Conservation (phyloP, 208 protist genomes). For the Trypanosoma caninum region DNA sequence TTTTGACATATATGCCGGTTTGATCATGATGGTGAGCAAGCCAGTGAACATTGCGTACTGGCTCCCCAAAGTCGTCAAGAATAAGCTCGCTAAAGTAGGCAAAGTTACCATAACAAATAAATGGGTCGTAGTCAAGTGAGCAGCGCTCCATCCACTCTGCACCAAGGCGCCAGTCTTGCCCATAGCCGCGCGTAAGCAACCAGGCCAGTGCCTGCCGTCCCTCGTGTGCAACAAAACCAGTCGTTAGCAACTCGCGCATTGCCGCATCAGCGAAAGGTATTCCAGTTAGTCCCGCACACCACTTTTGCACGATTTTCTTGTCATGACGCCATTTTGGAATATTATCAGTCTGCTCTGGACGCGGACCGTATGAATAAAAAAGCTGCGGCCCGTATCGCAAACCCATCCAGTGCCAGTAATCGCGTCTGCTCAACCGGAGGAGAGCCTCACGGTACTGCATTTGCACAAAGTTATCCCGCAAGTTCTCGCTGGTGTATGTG, state of each 20-base stretch:
- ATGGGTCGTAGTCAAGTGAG: slow-evolving; percentile 87
- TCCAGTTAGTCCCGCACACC: slow-evolving; percentile 81
- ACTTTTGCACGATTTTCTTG: slow-evolving; percentile 76
- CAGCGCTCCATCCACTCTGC: slow-evolving; percentile 90
- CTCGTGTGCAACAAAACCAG: slow-evolving; percentile 72
- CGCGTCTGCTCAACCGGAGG: slow-evolving; percentile 73
- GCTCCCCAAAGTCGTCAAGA: slow-evolving; percentile 81
- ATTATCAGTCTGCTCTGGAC: slow-evolving; percentile 72
- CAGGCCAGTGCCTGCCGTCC: slow-evolving; percentile 81
- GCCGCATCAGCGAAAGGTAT: slow-evolving; percentile 87
- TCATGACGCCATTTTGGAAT: slow-evolving; percentile 76
- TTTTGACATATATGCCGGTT: slow-evolving; percentile 88
- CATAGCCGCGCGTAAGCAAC: slow-evolving; percentile 78
- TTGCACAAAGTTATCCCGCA: slow-evolving; percentile 72
- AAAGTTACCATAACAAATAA: slow-evolving; percentile 85
- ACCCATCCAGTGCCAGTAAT: slow-evolving; percentile 91
- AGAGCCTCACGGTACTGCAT: slow-evolving; percentile 78
- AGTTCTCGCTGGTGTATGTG: slow-evolving; percentile 36
- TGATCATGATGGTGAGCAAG: slow-evolving; percentile 86
- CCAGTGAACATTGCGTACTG: slow-evolving; percentile 73
- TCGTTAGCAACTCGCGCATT: slow-evolving; percentile 78
- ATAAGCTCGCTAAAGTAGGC: slow-evolving; percentile 76
- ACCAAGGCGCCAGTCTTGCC: slow-evolving; percentile 86
- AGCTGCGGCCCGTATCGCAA: slow-evolving; percentile 76
- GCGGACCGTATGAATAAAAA: slow-evolving; percentile 80